phyloP scores from a whole-genome alignment of 768 basidiomycete species.

The Chalciporus pseudorubinellus region DNA sequence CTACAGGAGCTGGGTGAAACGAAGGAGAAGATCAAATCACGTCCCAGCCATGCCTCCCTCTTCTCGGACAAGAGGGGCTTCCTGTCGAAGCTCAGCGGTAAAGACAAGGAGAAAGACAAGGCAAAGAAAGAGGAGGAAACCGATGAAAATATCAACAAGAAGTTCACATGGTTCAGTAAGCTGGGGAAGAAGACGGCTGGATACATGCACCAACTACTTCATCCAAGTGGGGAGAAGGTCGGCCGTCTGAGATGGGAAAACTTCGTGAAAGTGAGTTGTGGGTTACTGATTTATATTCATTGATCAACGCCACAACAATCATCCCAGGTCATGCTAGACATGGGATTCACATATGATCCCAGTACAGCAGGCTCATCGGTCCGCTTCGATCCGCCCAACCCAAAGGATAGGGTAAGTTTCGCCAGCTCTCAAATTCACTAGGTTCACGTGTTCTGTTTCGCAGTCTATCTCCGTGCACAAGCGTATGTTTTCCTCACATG shows the following conservation, averaged over 20 bases:
- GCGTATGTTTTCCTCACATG: slow-evolving; percentile 40
- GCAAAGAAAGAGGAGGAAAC: slow-evolving; percentile 34
- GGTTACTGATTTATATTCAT: background rate
- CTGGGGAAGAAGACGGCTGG: slow-evolving; percentile 56
- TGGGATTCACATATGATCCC: slow-evolving; percentile 74
- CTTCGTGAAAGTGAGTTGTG: slow-evolving; percentile 59
- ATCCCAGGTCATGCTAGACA: slow-evolving; percentile 66
- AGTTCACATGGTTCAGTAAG: slow-evolving; percentile 53
- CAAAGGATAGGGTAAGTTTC: slow-evolving; percentile 41
- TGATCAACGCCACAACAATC: background rate
- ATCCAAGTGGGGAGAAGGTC: slow-evolving; percentile 51
- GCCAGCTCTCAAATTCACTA: background rate
- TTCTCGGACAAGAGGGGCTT: slow-evolving; percentile 47
- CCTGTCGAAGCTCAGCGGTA: slow-evolving; percentile 45
- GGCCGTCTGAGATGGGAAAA: slow-evolving; percentile 78
- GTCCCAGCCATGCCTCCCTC: slow-evolving; percentile 55
- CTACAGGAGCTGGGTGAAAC: slow-evolving; percentile 48
- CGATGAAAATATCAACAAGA: slow-evolving; percentile 31
- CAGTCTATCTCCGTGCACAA: slow-evolving; percentile 77
- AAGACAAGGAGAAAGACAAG: slow-evolving; percentile 34
- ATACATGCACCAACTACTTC: slow-evolving; percentile 65
- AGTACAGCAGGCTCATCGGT: slow-evolving; percentile 82
- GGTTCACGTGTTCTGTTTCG: background rate
- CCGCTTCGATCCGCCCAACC: slow-evolving; percentile 72
- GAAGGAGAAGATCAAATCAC: slow-evolving; percentile 71